Conservation (phyloP, 768 basidiomycete species). For the Amanita subjunquillea region DNA sequence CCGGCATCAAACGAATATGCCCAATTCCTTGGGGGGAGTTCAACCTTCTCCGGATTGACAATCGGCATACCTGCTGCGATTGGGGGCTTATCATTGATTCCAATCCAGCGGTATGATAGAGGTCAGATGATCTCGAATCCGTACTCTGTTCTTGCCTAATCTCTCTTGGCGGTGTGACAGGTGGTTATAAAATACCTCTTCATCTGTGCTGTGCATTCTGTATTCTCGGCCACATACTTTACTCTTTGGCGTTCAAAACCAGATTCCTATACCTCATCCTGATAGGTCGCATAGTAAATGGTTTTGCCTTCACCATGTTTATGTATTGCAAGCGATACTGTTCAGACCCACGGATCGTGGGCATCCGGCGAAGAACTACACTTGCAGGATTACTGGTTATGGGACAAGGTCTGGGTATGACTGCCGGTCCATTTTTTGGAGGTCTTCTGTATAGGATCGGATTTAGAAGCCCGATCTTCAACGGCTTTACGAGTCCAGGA, state of each 20-base stretch:
- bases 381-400: conserved; percentile 55
- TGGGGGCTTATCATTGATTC: conserved; percentile 47
- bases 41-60: conserved; percentile 60
- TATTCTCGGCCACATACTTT: conserved; percentile 49
- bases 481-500: conserved; percentile 57
- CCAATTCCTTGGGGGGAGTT: conserved; percentile 49
- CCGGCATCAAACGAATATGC: conserved; percentile 59
- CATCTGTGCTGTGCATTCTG: conserved; percentile 42
- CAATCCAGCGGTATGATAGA: conserved; percentile 43
- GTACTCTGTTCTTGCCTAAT: not conserved
- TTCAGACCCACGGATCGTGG: conserved; percentile 57
- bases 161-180: conserved; percentile 18
- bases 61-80: conserved; percentile 61
- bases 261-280: conserved; percentile 62
- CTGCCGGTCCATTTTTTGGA: conserved; percentile 52
- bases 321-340: conserved; percentile 66
- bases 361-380: conserved; percentile 49
- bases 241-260: conserved; percentile 49
- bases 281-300: conserved; percentile 53
- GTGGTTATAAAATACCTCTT: conserved; percentile 45
- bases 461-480: conserved; percentile 45
- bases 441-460: conserved; percentile 54
- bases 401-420: conserved; percentile 54
- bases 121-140: conserved; percentile 22
- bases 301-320: conserved; percentile 49